Conservation (phyloP, 1,139 yeast species). For the Kodamaea alishanica region DNA sequence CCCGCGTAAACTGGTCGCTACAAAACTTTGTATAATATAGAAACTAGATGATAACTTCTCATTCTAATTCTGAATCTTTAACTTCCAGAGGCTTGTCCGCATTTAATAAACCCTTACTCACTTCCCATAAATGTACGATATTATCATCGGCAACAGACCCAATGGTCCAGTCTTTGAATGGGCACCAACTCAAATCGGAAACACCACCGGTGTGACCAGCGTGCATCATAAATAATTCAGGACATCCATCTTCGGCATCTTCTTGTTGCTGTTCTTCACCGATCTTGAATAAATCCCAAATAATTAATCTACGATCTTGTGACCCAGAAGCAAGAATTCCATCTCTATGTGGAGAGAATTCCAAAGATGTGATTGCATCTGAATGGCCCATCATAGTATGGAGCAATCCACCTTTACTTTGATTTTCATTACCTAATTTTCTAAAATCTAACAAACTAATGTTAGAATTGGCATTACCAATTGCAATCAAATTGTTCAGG, state of each 20-base stretch:
- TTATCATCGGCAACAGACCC: conserved; percentile 76
- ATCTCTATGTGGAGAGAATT: conserved; percentile 68
- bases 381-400: conserved; percentile 80
- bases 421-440: conserved; percentile 30
- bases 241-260: conserved; percentile 76
- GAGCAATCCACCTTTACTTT: conserved; percentile 28
- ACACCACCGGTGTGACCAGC: conserved; percentile 82
- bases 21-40: neutral
- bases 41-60: conserved; percentile 2
- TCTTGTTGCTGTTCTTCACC: conserved; percentile 82
- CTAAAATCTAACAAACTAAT: conserved; percentile 61
- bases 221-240: conserved; percentile 80
- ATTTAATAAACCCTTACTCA: conserved; percentile 48
- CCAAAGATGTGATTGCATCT: conserved; percentile 62
- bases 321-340: conserved; percentile 74
- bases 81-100: conserved; percentile 27
- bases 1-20: neutral
- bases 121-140: conserved; percentile 73
- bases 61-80: conserved; percentile 23
- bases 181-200: conserved; percentile 68
- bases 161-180: conserved; percentile 66
- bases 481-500: conserved; percentile 55
- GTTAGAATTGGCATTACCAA: conserved; percentile 69
- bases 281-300: conserved; percentile 71
- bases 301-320: conserved; percentile 63